Base-by-base conservation (phyloP, 768 basidiomycete species). In the Macrolepiota albuminosa region DNA sequence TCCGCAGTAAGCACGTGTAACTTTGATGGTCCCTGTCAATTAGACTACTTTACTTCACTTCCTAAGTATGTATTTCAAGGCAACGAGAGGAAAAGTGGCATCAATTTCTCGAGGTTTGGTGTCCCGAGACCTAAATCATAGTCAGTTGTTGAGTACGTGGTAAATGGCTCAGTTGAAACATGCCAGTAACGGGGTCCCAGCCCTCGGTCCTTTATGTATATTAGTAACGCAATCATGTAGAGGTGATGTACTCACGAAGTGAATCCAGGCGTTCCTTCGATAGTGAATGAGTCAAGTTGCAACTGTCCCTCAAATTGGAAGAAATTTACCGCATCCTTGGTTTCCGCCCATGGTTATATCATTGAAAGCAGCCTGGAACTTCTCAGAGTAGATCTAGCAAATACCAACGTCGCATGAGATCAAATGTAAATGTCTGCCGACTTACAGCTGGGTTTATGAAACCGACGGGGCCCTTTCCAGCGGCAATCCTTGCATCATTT, bases 401-500 rank as follows among this genome's bases (percentile, higher is more conserved):
- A 8, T n/a, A 14, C 36, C 8, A 33, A 10, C n/a, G 45, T 36
- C 6, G 4, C 31, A n/a, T 39, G 21, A 58, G 34, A 18, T 47
- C 18, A 4, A 54, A 2, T 18, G 6, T 8, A 13, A 18, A 18
- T 6, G 42, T 33, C n/a, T 14, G 16, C 8, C 14, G 9, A 59
- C 63, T 55, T 53, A 80, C 78, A n/a, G 67, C 58, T 42, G 80
- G 81, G 54, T 82, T 82, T 33, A 82, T 73, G 63, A 81, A 82
- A 3, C 81, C 83, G 34, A 84, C 73, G 0, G 82, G 68, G 0
- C 63, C 52, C 67, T 83, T 84, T 14, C 73, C 72, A 1, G 13
- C 8, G 4, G 75, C 72, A 26, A 85, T 65, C 4, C 82, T 76
- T 0, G 79, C 82, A 63, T 84, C 84, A 58, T 84, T 84, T 43